Evolutionary conservation across 2,329 filamentous ascomycete genomes (phyloP), one percentile per base, ranked within the genome.

Genomic region (Colletotrichum abscissum): DNA sequence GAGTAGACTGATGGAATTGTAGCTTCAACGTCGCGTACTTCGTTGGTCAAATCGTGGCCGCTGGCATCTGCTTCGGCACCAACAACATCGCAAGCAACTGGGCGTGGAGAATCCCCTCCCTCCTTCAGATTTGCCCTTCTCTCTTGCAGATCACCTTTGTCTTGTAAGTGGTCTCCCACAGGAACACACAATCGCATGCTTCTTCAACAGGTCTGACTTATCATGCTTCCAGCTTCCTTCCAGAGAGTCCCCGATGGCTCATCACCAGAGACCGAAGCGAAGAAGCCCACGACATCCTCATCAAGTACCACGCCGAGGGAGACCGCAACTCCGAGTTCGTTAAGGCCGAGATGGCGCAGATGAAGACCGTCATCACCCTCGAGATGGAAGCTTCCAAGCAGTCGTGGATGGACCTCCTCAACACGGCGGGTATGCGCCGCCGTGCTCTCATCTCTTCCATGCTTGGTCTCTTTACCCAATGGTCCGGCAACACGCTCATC

Each of bases 311-410:
- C 74, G 87, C 87, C 22, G 88, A 90, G 76, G 88, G 87, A 2
- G 83, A 90, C 63, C 77, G 77, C 7, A 79, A 84, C 42, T 89
- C 87, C 0, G 80, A 86, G 14, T 85, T 91, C 14, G 88, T 91
- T 30, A 84, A 86, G 64, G 89, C 88, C 9, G 91, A 92, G 77
- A 88, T 91, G 77, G 86, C 86, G 0, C 89, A 92, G 78, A 92
- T 92, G 75, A 83, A 87, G 63, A 84, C 86, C 4, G 89, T 90
- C 0, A 87, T 91, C 76, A 84, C 85, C 35, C 76, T 89, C 1
- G 89, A 91, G 77, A 81, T 87, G 67, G 88, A 91, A 73, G 80
- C 85, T 63, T 85, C 88, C 28, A 87, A 87, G 71, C 81, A 83
- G 72, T 86, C 86, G 6, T 92, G 89, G 89, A 74, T 80, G 72